Percentiles rank a stretch among this genome's conserved stretches.
These are phyloP conservation scores for Aspergillus panamensis DNA, from an alignment of 495 filamentous ascomycete species.

Conservation along the genomic window DNA sequence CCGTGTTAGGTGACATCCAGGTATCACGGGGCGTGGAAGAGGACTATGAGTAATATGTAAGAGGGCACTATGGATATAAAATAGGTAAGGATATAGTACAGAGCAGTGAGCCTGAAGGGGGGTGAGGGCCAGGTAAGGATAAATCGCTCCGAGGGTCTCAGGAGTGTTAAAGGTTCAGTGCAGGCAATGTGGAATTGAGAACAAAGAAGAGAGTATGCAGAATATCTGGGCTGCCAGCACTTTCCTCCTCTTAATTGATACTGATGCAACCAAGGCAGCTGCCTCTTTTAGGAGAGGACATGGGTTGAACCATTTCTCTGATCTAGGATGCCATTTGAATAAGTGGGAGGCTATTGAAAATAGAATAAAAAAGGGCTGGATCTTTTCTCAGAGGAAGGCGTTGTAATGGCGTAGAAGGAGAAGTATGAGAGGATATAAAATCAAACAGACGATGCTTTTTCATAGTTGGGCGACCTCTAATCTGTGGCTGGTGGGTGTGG, in stretches of 20 bases:
- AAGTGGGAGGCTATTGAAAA: not conserved
- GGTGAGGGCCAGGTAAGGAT: too few species aligned
- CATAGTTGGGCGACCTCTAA: too few species aligned
- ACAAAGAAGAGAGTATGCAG: not conserved
- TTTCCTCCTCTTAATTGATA: slow-evolving; percentile 6
- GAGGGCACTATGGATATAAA: too few species aligned
- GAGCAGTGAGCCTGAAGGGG: too few species aligned
- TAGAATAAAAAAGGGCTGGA: too few species aligned
- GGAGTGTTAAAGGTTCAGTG: not conserved
- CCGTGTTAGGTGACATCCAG: too few species aligned
- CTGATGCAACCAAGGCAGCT: slow-evolving; percentile 5
- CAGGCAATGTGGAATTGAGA: not conserved
- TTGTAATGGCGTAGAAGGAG: too few species aligned
- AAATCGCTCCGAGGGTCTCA: too few species aligned
- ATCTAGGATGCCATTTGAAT: not conserved
- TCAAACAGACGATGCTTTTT: not conserved
- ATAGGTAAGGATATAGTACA: too few species aligned
- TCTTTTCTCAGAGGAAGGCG: too few species aligned
- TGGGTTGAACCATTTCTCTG: not conserved
- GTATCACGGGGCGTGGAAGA: too few species aligned
- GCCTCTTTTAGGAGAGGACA: slow-evolving; percentile 4
- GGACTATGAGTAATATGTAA: too few species aligned
- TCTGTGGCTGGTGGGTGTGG: not conserved
- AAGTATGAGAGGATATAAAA: not conserved
- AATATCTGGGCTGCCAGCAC: slow-evolving; percentile 2